Evolutionary conservation across 1,284 basidiomycete species (phyloP).

Genomic region (Inonotus obliquus): DNA sequence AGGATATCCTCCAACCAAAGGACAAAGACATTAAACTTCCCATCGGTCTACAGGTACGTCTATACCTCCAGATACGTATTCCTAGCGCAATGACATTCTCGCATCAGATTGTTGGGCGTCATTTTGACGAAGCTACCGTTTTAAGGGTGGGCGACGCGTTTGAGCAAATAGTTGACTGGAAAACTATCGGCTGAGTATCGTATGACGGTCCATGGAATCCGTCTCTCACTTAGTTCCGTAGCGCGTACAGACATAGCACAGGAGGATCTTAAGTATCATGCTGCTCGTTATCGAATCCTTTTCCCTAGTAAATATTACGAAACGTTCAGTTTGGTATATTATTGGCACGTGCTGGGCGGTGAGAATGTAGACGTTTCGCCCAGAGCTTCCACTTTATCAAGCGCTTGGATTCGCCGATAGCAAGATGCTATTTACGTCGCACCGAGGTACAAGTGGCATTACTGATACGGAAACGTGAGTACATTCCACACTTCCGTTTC

Average conservation of each 20-base stretch:
- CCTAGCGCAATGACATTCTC: background rate
- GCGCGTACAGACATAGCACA: background rate
- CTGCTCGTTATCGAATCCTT: too few species aligned
- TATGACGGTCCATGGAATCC: background rate
- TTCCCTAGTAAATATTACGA: too few species aligned
- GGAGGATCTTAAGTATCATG: background rate
- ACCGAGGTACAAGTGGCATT: background rate
- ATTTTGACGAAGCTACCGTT: constrained; percentile 4
- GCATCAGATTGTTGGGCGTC: constrained; percentile 1
- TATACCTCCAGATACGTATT: too few species aligned
- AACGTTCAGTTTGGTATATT: too few species aligned
- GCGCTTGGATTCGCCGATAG: background rate
- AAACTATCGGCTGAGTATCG: background rate
- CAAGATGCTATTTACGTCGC: background rate
- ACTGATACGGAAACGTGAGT: background rate
- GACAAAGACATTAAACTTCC: background rate
- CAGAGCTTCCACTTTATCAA: background rate
- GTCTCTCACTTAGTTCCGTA: background rate
- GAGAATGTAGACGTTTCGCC: background rate
- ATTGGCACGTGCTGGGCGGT: background rate
- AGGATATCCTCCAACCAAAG: background rate
- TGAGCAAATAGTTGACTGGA: constrained; percentile 1
- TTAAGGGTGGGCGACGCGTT: constrained; percentile 1
- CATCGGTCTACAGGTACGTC: background rate
- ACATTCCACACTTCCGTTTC: background rate